Conservation (phyloP, 495 filamentous ascomycete species). For the Xylaria acuta region DNA sequence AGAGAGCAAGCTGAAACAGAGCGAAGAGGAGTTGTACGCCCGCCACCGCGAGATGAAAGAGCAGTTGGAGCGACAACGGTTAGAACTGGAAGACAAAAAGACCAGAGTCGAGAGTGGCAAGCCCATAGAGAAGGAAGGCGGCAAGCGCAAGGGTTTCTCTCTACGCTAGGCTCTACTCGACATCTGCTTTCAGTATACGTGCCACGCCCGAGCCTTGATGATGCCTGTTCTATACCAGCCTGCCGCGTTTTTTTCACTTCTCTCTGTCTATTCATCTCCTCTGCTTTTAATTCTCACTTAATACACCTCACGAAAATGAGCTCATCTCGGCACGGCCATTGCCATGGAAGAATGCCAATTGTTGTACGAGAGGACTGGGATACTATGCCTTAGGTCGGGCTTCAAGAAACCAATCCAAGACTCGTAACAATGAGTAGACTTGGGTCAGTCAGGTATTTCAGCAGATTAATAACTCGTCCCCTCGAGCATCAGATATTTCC, state of each 20-base stretch:
- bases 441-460: constrained; percentile 47
- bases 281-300: constrained; percentile 57
- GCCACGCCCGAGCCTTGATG: constrained; percentile 53
- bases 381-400: constrained; percentile 29
- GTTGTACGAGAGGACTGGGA: constrained; percentile 27
- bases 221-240: constrained; percentile 58
- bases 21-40: constrained; percentile 97
- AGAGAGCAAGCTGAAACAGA: constrained; percentile 98
- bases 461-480: constrained; percentile 31
- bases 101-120: constrained; percentile 87
- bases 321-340: constrained; percentile 14
- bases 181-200: constrained; percentile 47
- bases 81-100: constrained; percentile 98
- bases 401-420: constrained; percentile 42
- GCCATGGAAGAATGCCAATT: constrained; percentile 26
- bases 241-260: constrained; percentile 48
- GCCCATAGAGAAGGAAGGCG: constrained; percentile 95
- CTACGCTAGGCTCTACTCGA: constrained; percentile 71
- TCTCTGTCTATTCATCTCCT: constrained; percentile 48
- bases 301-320: constrained; percentile 45
- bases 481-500: constrained; percentile 27
- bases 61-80: constrained; percentile 90
- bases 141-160: constrained; percentile 96
- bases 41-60: constrained; percentile 99
- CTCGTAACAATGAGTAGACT: constrained; percentile 37